Percentiles rank a stretch among this genome's conserved stretches.
Evolutionary conservation across 352 stramenopile species (phyloP).

Genomic region (Phytophthora agathidicida): DNA sequence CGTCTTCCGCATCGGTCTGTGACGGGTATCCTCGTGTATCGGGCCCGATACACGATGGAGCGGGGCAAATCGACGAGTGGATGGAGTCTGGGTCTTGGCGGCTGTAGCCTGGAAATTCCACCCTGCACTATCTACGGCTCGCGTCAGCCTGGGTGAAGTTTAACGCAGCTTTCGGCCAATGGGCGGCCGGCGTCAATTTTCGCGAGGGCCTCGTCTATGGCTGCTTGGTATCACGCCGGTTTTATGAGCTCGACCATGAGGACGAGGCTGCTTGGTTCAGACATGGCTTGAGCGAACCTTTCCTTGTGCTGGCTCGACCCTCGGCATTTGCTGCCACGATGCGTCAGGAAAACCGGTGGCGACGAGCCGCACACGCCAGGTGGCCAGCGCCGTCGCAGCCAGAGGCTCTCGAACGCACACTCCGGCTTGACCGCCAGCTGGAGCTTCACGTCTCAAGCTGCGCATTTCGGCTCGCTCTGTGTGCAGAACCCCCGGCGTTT

Average conservation of each 20-base stretch:
- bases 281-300: too few relatives aligned
- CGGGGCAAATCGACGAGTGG: constrained; percentile 14
- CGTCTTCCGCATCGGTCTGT: constrained; percentile 7
- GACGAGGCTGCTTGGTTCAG: too few relatives aligned
- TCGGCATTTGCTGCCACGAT: background rate
- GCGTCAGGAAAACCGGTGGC: background rate
- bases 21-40: too few relatives aligned
- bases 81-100: too few relatives aligned
- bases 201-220: too few relatives aligned
- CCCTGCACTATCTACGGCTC: constrained; percentile 1
- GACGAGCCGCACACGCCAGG: background rate
- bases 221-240: too few relatives aligned
- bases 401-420: background rate
- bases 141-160: constrained; percentile 2
- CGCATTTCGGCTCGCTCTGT: background rate
- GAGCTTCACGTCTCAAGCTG: constrained; percentile 12
- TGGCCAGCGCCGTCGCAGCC: constrained; percentile 4
- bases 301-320: too few relatives aligned
- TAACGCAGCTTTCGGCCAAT: constrained; percentile 6
- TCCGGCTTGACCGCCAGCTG: constrained; percentile 9
- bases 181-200: too few relatives aligned
- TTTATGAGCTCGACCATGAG: too few relatives aligned
- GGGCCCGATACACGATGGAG: too few relatives aligned
- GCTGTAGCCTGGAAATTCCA: constrained; percentile 31
- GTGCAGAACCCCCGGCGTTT: background rate